Conservation (phyloP, 2,329 filamentous ascomycete species). For the Myriosclerotinia curreyana region DNA sequence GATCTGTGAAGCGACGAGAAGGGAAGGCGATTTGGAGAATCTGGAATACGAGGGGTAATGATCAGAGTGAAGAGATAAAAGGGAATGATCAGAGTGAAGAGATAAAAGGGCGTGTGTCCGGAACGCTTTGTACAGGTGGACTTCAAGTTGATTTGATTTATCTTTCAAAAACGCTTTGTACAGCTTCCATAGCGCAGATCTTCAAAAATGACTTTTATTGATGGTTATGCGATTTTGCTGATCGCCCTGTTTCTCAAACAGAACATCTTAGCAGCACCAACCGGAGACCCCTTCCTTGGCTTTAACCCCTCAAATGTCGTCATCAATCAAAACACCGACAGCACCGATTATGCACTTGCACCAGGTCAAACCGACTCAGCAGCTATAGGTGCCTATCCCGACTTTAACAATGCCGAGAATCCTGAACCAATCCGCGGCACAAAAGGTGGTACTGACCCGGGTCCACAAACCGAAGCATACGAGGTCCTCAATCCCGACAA, state of each 20-base stretch:
- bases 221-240: slow-evolving; percentile 16
- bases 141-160: neutral
- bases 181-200: slow-evolving; percentile 1
- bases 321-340: slow-evolving; percentile 39
- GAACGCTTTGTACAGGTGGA: neutral
- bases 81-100: neutral
- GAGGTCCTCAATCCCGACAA: slow-evolving; percentile 69
- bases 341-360: slow-evolving; percentile 44
- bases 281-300: slow-evolving; percentile 40
- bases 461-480: slow-evolving; percentile 65
- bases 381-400: slow-evolving; percentile 51
- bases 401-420: slow-evolving; percentile 51
- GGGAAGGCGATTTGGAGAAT: neutral
- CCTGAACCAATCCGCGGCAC: slow-evolving; percentile 56
- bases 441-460: slow-evolving; percentile 50
- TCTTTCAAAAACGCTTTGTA: neutral
- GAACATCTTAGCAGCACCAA: slow-evolving; percentile 28
- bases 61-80: neutral
- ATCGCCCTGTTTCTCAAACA: slow-evolving; percentile 19
- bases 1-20: neutral
- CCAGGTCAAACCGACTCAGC: slow-evolving; percentile 50
- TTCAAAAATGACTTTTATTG: neutral
- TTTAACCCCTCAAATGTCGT: slow-evolving; percentile 42
- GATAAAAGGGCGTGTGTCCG: neutral
- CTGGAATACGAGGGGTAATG: neutral